Evolutionary conservation across 2,329 filamentous ascomycete genomes (phyloP).

Genomic region (Cladobotryum mycophilum): DNA sequence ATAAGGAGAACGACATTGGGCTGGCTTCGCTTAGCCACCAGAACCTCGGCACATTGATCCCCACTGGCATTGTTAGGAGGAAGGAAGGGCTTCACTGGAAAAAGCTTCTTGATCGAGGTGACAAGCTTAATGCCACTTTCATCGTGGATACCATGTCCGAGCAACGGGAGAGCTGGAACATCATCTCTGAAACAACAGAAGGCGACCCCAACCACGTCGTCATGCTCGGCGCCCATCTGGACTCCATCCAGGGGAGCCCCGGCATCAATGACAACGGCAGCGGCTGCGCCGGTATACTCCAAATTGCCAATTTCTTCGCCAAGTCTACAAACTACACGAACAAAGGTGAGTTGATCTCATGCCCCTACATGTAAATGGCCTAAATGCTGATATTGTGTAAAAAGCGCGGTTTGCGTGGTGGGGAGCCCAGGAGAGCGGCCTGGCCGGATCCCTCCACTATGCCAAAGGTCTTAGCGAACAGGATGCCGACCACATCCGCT

Average conservation of each 20-base stretch:
- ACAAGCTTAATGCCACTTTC: conserved; percentile 25
- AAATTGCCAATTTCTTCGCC: conserved; percentile 28
- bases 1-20: conserved; percentile 32
- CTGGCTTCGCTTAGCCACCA: conserved; percentile 43
- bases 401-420: conserved; percentile 35
- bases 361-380: not conserved
- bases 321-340: conserved; percentile 31
- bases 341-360: conserved; percentile 13
- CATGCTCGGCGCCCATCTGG: conserved; percentile 35
- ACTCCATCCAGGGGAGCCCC: conserved; percentile 31
- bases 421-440: conserved; percentile 36
- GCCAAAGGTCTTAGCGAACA: conserved; percentile 27
- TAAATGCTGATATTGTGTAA: not conserved
- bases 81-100: conserved; percentile 29
- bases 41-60: conserved; percentile 26
- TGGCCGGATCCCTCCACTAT: conserved; percentile 39
- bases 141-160: conserved; percentile 28
- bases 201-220: conserved; percentile 34
- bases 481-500: conserved; percentile 49
- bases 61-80: conserved; percentile 26
- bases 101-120: conserved; percentile 22
- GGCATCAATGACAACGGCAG: conserved; percentile 36
- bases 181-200: conserved; percentile 35
- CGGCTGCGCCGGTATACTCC: conserved; percentile 29
- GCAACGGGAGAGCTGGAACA: conserved; percentile 29